A percentile compares a stretch with the other conserved stretches of the same genome.
phyloP scores from a whole-genome alignment of 768 basidiomycete species.

The Piloderma croceum region DNA sequence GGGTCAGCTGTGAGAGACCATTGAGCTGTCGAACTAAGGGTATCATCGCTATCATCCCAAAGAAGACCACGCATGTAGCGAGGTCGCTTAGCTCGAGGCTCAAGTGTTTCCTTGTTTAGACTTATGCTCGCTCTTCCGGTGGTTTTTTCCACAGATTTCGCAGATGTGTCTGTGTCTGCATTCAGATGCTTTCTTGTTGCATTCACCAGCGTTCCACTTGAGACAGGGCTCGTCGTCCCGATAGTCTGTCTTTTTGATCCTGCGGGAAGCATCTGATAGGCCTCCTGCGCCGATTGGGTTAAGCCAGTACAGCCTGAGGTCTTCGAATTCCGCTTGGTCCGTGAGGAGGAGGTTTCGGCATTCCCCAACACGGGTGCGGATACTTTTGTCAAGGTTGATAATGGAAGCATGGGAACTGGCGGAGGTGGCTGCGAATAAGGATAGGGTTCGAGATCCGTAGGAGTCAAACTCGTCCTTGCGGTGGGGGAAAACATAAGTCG shows the following conservation, averaged over 20 bases:
- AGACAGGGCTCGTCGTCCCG: constrained; percentile 12
- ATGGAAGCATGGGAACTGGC: no score
- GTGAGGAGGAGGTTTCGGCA: constrained; percentile 14
- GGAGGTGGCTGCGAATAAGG: constrained; percentile 15
- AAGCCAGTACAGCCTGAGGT: no score
- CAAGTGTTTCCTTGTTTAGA: no score
- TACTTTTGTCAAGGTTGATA: constrained; percentile 27
- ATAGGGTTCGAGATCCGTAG: constrained; percentile 21
- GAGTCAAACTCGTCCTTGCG: constrained; percentile 17
- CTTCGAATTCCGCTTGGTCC: no score
- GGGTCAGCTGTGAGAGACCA: no score
- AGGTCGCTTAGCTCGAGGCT: no score
- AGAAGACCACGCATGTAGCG: no score
- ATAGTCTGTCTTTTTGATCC: not conserved
- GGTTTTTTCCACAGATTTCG: no score
- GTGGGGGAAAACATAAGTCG: constrained; percentile 22
- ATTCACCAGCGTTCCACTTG: constrained; percentile 17
- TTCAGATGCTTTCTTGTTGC: constrained; percentile 3
- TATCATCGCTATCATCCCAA: no score
- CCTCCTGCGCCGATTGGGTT: no score
- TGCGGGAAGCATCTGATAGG: not conserved
- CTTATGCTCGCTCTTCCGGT: no score
- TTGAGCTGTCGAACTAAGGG: no score
- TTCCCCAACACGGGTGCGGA: constrained; percentile 19
- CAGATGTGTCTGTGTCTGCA: constrained; percentile 24